Percentiles rank a stretch among this genome's conserved stretches.
phyloP scores from a whole-genome alignment of 768 basidiomycete species.

The Podaxis pistillaris region DNA sequence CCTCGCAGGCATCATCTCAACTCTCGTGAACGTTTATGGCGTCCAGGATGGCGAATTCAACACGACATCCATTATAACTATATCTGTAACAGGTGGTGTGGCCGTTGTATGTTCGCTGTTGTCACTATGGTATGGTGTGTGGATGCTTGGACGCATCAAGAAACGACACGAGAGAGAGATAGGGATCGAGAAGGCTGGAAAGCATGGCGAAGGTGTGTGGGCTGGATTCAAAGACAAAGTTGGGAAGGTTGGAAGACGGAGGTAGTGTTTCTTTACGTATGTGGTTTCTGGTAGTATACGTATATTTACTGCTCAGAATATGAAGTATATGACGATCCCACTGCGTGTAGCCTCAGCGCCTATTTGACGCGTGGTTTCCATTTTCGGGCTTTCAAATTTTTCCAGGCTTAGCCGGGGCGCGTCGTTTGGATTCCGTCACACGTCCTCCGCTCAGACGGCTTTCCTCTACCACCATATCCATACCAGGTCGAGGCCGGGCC shows the following conservation, averaged over 20 bases:
- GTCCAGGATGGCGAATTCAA: conserved; percentile 45
- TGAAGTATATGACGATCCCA: no score
- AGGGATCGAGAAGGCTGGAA: conserved; percentile 41
- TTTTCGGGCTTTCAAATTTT: conserved; percentile 8
- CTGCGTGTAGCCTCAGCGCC: not conserved
- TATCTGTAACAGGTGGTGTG: conserved; percentile 43
- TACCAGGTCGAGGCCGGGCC: not conserved
- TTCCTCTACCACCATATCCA: not conserved
- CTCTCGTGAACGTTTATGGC: conserved; percentile 49
- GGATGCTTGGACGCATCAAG: conserved; percentile 42
- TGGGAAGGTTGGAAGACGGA: not conserved
- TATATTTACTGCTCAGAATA: not conserved
- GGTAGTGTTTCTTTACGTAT: not conserved
- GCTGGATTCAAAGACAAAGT: conserved; percentile 21
- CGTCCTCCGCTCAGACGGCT: not conserved
- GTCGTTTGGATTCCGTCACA: not conserved
- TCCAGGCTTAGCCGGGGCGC: not conserved
- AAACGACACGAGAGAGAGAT: conserved; percentile 39
- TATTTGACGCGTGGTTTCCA: not conserved
- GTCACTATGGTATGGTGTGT: conserved; percentile 40
- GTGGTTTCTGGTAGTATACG: not conserved
- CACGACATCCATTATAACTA: conserved; percentile 40
- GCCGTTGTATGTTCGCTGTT: conserved; percentile 42
- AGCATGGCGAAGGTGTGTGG: conserved; percentile 41
- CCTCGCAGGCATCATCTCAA: conserved; percentile 54